Base-by-base conservation (phyloP, 2,329 filamentous ascomycete genomes). In the Colletotrichum tropicicola region DNA sequence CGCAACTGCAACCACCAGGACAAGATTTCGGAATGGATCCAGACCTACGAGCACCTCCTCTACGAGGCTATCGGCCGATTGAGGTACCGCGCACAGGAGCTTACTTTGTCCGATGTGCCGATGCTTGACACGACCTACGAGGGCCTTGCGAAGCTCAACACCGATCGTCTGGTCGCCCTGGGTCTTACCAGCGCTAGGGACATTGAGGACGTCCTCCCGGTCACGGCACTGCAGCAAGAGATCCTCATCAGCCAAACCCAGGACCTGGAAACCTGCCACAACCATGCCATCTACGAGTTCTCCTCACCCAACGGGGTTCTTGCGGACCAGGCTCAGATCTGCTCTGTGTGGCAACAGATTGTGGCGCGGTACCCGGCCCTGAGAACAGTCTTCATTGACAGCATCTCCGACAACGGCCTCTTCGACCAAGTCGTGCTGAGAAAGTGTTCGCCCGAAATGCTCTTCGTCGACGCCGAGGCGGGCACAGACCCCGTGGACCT, bases 311-410 rank as follows among this genome's bases (percentile, higher is more conserved):
- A 75, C 9, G 79, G 77, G 3, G 72, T 73, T 3, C 65, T 74
- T 2, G 74, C 84, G 6, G 82, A 86, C 43, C 76, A 79, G 8
- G 73, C 76, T 0, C 78, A 77, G 9, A 77, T 87, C 5, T 86
- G 83, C 67, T 74, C 75, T 23, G 83, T 83, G 0, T 87, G 85
- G 85, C 77, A 83, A 60, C 77, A 78, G 30, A 80, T 86, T 0
- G 80, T 82, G 0, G 72, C 77, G n/a, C 77, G 76, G 49, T 81
- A 86, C 49, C 71, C 80, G 0, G 77, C 82, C 2, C 69, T 87
- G 41, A 73, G 84, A 41, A 86, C 84, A 3, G 75, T 86, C 17
- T 87, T 87, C 61, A 81, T 80, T 44, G 83, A 85, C 47, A 84
- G 83, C 32, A 75, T 84, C 12, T 80, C 82, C 10, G 77, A 80